A percentile compares a stretch with the other conserved stretches of the same genome.
Conservation (phyloP, 2,329 filamentous ascomycete species). For the Teratosphaeria pseudoeucalypti region DNA sequence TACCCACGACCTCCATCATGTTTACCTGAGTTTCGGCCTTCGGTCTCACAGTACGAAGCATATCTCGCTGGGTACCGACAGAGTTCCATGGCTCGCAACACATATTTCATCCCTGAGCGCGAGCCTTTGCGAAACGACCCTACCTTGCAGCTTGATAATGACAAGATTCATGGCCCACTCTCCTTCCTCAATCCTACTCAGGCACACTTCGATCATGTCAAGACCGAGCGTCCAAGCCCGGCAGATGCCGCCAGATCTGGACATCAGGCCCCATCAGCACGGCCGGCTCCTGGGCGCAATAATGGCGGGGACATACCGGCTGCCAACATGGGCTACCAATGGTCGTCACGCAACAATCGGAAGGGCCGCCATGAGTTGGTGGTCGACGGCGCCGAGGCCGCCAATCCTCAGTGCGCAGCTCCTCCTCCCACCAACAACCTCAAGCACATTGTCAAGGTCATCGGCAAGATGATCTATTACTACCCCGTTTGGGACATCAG, state of each 20-base stretch:
- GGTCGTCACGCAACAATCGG: constrained; percentile 35
- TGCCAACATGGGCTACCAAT: constrained; percentile 23
- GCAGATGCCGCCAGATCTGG: neutral
- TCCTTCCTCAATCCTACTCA: constrained; percentile 42
- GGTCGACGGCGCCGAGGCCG: constrained; percentile 15
- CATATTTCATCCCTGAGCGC: constrained; percentile 18
- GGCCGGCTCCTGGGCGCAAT: neutral
- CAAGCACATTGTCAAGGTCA: constrained; percentile 24
- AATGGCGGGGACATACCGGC: neutral
- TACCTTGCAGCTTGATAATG: constrained; percentile 15
- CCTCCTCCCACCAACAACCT: constrained; percentile 27
- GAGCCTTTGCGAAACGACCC: constrained; percentile 18
- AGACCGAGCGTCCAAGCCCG: neutral
- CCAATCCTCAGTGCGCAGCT: constrained; percentile 15
- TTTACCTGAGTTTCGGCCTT: neutral
- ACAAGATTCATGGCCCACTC: constrained; percentile 31
- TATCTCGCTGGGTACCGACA: neutral
- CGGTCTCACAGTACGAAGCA: neutral
- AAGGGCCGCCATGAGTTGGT: constrained; percentile 33
- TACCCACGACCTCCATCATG: neutral
- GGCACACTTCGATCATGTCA: constrained; percentile 24
- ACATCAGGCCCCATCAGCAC: neutral
- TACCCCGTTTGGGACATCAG: constrained; percentile 49
- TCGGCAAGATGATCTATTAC: constrained; percentile 39
- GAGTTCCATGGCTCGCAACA: constrained; percentile 17